A percentile compares a stretch with the other conserved stretches of the same genome.
phyloP scores from a whole-genome alignment of 257 asterid species.

The Ballota nigra region DNA sequence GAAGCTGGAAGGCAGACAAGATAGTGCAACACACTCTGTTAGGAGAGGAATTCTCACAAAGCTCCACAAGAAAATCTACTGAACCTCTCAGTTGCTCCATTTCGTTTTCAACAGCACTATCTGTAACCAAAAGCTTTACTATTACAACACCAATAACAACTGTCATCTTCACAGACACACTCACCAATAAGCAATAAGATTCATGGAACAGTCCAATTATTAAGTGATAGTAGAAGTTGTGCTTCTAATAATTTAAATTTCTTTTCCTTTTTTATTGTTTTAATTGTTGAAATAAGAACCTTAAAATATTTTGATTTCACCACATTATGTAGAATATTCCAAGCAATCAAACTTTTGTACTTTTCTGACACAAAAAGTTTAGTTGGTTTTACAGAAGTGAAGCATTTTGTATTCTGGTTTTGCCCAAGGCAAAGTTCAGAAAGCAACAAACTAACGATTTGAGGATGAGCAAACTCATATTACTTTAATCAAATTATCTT shows the following conservation, averaged over 20 bases:
- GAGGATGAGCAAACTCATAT: background rate
- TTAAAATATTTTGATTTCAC: background rate
- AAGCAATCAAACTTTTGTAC: background rate
- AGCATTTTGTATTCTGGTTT: constrained; percentile 1
- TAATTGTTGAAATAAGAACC: constrained; percentile 6
- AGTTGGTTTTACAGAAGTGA: background rate
- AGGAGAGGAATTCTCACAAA: constrained; percentile 58
- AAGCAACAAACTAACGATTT: background rate
- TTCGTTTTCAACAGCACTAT: constrained; percentile 39
- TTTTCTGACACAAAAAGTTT: background rate
- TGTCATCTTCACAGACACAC: constrained; percentile 1
- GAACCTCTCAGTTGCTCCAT: constrained; percentile 74
- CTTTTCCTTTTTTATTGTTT: background rate
- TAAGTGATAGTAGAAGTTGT: background rate
- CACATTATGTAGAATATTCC: background rate
- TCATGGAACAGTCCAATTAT: background rate
- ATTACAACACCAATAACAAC: background rate
- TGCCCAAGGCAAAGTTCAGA: constrained; percentile 9
- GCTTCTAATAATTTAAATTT: background rate
- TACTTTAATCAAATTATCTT: background rate
- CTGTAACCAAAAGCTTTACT: constrained; percentile 36
- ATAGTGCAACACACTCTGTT: constrained; percentile 45
- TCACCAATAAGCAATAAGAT: constrained; percentile 8
- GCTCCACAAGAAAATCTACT: constrained; percentile 91
- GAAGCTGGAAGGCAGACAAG: constrained; percentile 16